Evolutionary conservation across 2,329 filamentous ascomycete species (phyloP).

Genomic region (Capronia epimyces): DNA sequence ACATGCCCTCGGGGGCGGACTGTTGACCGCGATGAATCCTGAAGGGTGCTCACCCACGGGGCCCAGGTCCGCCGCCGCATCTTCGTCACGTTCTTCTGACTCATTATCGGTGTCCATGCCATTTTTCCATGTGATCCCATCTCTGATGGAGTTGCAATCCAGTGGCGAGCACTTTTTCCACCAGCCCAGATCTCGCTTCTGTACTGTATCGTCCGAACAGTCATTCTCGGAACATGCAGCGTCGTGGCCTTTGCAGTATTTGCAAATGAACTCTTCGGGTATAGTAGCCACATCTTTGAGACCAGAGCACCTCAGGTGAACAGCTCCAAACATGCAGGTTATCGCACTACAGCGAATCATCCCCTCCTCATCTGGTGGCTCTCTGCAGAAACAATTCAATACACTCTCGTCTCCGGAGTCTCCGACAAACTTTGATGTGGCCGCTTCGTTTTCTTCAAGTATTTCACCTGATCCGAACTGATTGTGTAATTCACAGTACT

Average conservation of each 20-base stretch:
- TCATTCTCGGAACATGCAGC: background rate
- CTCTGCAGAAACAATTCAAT: constrained; percentile 16
- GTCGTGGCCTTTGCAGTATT: constrained; percentile 8
- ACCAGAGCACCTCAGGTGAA: constrained; percentile 20
- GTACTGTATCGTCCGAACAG: background rate
- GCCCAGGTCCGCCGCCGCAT: background rate
- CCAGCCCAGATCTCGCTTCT: background rate
- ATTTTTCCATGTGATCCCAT: background rate
- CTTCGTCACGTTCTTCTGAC: background rate
- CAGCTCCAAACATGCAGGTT: constrained; percentile 18
- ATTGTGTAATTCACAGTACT: constrained; percentile 2
- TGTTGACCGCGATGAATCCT: constrained; percentile 7
- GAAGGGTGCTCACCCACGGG: background rate
- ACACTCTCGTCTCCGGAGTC: background rate
- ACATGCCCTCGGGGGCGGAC: background rate
- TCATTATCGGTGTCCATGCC: background rate
- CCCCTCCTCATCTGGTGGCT: background rate
- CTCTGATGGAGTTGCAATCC: background rate
- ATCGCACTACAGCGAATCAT: constrained; percentile 19
- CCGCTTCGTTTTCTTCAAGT: background rate
- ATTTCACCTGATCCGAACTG: constrained; percentile 1
- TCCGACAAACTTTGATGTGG: background rate
- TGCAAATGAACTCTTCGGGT: constrained; percentile 13
- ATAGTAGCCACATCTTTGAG: constrained; percentile 12
- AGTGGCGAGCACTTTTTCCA: too few species aligned